Evolutionary conservation across 805 yeast genomes (phyloP).

Genomic region (Blastobotrys muscicola): DNA sequence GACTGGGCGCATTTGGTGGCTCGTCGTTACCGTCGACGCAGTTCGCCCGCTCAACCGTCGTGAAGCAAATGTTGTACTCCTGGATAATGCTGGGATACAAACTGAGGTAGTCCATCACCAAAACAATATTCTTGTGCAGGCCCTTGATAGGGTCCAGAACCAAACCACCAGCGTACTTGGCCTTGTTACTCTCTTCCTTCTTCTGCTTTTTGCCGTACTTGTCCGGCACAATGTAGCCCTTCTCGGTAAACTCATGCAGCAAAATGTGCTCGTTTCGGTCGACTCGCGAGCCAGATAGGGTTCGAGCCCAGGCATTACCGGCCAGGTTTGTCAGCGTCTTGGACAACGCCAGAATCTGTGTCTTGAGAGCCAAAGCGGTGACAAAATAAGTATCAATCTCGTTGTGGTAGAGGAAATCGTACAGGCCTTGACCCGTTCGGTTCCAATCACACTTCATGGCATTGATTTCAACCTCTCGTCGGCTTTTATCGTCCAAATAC

Average conservation of each 20-base stretch:
- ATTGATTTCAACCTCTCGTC: conserved; percentile 66
- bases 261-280: conserved; percentile 91
- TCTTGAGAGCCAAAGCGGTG: conserved; percentile 69
- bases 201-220: conserved; percentile 40
- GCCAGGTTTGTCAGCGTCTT: conserved; percentile 88
- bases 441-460: conserved; percentile 43
- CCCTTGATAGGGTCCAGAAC: conserved; percentile 97
- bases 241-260: conserved; percentile 79
- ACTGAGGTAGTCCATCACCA: conserved; percentile 98
- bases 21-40: conserved; percentile 41
- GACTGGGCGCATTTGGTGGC: conserved; percentile 59
- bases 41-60: conserved; percentile 71
- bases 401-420: conserved; percentile 65
- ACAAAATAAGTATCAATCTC: conserved; percentile 56
- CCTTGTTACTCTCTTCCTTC: conserved; percentile 26
- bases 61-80: conserved; percentile 93
- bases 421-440: conserved; percentile 49
- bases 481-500: conserved; percentile 50
- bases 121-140: conserved; percentile 72
- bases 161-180: conserved; percentile 79
- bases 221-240: conserved; percentile 82
- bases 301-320: conserved; percentile 95
- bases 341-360: conserved; percentile 80
- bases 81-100: conserved; percentile 95
- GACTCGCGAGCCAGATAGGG: conserved; percentile 89